phyloP scores from a whole-genome alignment of 2,329 filamentous ascomycete genomes.

The Fusarium nanum region DNA sequence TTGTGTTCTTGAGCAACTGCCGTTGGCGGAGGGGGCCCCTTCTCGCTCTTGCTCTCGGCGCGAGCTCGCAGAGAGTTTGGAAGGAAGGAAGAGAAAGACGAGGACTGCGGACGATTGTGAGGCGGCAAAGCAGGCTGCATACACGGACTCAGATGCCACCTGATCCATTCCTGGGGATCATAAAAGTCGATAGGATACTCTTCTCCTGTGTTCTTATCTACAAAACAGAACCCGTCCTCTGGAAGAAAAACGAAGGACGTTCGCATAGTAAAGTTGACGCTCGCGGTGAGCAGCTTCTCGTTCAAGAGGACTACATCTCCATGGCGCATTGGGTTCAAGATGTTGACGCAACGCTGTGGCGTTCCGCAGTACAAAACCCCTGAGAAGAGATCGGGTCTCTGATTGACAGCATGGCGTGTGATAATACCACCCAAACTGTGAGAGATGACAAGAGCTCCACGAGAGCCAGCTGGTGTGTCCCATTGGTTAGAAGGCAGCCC shows the following conservation, averaged over 20 bases:
- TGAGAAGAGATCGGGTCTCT: constrained; percentile 84
- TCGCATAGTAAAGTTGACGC: constrained; percentile 91
- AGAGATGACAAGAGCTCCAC: constrained; percentile 83
- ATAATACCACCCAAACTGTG: constrained; percentile 91
- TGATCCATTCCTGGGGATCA: constrained; percentile 81
- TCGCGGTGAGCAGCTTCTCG: constrained; percentile 88
- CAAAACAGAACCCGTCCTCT: constrained; percentile 87
- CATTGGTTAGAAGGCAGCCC: constrained; percentile 78
- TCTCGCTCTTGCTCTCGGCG: constrained; percentile 58
- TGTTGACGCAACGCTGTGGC: constrained; percentile 89
- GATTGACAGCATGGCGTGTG: constrained; percentile 87
- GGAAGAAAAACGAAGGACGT: constrained; percentile 88
- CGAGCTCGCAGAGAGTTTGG: constrained; percentile 59
- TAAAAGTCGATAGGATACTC: constrained; percentile 88
- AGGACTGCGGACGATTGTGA: constrained; percentile 54
- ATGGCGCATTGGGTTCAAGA: constrained; percentile 87
- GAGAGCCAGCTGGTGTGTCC: constrained; percentile 61
- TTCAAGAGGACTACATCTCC: constrained; percentile 93
- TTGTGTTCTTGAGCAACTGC: constrained; percentile 53
- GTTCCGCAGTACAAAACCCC: constrained; percentile 88
- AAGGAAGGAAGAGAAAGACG: constrained; percentile 62
- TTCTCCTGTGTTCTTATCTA: constrained; percentile 83
- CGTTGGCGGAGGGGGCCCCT: constrained; percentile 36
- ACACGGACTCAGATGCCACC: constrained; percentile 81
- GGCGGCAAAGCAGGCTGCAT: constrained; percentile 75